Evolutionary conservation across 208 protist species (phyloP).

Genomic region (Trypanosoma rangeli): DNA sequence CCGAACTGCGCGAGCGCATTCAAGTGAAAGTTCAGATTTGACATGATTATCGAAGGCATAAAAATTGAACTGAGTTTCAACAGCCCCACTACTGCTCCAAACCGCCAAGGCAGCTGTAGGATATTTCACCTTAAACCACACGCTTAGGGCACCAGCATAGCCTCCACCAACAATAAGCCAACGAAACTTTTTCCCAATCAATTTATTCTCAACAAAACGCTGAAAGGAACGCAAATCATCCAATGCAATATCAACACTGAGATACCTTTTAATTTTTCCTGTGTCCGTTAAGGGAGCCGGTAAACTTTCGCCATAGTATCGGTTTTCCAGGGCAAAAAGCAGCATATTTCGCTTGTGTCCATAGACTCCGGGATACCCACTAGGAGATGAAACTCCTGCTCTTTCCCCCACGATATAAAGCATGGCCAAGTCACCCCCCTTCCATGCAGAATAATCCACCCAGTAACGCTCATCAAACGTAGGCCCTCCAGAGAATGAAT

Average conservation of each 20-base stretch:
- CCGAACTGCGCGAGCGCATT: constrained; percentile 24
- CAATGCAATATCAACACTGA: constrained; percentile 37
- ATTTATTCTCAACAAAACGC: constrained; percentile 18
- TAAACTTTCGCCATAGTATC: constrained; percentile 48
- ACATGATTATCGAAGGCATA: constrained; percentile 41
- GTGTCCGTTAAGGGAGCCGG: constrained; percentile 30
- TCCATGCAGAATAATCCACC: constrained; percentile 31
- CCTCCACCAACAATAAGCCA: constrained; percentile 49
- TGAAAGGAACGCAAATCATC: constrained; percentile 42
- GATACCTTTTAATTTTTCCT: constrained; percentile 21
- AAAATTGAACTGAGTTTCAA: constrained; percentile 46
- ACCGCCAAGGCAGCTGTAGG: constrained; percentile 33
- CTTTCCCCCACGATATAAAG: constrained; percentile 37
- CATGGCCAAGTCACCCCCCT: constrained; percentile 23
- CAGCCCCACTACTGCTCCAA: constrained; percentile 45
- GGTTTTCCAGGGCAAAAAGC: constrained; percentile 43
- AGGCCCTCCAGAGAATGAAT: constrained; percentile 16
- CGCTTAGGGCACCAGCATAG: constrained; percentile 42
- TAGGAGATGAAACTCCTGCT: constrained; percentile 21
- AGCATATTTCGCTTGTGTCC: constrained; percentile 26
- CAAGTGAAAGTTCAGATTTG: constrained; percentile 21
- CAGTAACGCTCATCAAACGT: constrained; percentile 42
- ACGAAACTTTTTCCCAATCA: constrained; percentile 27
- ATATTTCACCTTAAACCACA: constrained; percentile 43
- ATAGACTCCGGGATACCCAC: constrained; percentile 34